phyloP scores from a whole-genome alignment of 148 eudicot species.

The Persicaria maculosa region DNA sequence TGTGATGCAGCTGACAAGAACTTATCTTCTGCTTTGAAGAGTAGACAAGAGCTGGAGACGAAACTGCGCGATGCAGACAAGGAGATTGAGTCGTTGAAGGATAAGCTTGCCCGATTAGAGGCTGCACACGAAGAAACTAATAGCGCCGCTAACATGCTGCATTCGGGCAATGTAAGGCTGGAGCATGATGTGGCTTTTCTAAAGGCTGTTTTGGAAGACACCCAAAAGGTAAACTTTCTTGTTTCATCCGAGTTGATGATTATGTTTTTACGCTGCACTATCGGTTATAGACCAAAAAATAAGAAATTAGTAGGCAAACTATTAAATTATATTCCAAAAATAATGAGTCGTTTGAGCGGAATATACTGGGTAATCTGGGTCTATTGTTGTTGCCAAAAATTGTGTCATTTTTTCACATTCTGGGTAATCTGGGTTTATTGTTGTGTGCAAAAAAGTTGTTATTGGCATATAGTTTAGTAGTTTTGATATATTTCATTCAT shows the following conservation, averaged over 20 bases:
- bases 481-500: no score
- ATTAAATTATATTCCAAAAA: no score
- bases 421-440: no score
- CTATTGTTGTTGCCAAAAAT: no score
- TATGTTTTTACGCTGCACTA: background rate
- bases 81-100: conserved; percentile 69
- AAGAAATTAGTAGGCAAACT: no score
- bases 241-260: background rate
- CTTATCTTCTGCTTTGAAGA: conserved; percentile 45
- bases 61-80: conserved; percentile 49
- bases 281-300: no score
- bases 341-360: no score
- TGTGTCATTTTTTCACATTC: no score
- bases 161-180: conserved; percentile 86
- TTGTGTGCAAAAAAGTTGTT: no score
- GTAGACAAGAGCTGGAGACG: conserved; percentile 70
- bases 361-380: no score
- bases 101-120: conserved; percentile 66
- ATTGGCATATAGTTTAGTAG: no score
- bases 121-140: conserved; percentile 88
- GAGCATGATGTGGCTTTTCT: conserved; percentile 98
- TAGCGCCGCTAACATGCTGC: conserved; percentile 35
- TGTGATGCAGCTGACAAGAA: conserved; percentile 87
- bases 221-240: conserved; percentile 62
- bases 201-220: conserved; percentile 93